Evolutionary conservation across 2,329 filamentous ascomycete genomes (phyloP).

Genomic region (Knufia fluminis): DNA sequence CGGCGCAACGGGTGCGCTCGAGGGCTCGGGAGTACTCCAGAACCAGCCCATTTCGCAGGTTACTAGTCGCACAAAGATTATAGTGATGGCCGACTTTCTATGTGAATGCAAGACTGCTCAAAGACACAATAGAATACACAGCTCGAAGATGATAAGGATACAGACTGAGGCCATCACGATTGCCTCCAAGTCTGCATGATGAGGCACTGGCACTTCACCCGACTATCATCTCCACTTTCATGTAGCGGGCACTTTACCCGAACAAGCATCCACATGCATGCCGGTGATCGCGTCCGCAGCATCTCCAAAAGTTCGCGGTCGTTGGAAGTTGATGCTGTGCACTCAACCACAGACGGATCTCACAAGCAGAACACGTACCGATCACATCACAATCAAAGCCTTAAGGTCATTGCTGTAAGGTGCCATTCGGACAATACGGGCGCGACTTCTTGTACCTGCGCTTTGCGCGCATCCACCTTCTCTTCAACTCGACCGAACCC

Average conservation of each 20-base stretch:
- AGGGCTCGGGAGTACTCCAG: slow-evolving; percentile 47
- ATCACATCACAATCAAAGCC: too few species aligned
- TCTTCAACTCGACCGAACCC: not conserved
- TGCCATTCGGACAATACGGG: too few species aligned
- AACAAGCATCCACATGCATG: not conserved
- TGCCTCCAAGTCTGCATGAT: not conserved
- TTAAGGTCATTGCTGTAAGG: too few species aligned
- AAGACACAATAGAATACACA: too few species aligned
- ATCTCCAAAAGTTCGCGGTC: slow-evolving; percentile 6
- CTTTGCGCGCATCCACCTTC: not conserved
- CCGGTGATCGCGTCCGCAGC: too few species aligned
- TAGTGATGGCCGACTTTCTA: too few species aligned
- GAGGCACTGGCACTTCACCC: not conserved
- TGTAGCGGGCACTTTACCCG: not conserved
- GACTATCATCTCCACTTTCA: not conserved
- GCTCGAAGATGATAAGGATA: not conserved
- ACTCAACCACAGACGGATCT: too few species aligned
- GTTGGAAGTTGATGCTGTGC: too few species aligned
- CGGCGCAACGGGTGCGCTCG: slow-evolving; percentile 32
- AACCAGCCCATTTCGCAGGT: slow-evolving; percentile 56
- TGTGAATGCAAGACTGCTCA: too few species aligned
- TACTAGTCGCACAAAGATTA: not conserved
- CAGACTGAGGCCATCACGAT: not conserved
- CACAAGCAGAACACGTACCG: too few species aligned
- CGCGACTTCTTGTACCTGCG: not conserved